Base-by-base conservation (phyloP, 768 basidiomycete species). In the Symmetrospora coprosmae region DNA sequence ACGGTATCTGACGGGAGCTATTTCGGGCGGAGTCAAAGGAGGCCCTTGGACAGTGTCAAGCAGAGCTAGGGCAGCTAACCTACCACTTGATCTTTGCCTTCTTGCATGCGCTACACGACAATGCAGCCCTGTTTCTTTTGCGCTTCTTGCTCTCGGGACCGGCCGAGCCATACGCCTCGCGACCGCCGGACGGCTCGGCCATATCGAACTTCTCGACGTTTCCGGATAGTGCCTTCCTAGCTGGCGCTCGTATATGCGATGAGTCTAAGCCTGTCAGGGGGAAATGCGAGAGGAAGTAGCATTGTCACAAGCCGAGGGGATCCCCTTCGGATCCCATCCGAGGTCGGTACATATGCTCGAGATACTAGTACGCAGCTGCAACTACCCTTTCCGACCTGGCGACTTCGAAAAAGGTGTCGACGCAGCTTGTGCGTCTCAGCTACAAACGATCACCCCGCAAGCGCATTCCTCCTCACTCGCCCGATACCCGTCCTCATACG, bases 1-100 rank as follows among this genome's bases (percentile, higher is more conserved):
- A 58, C 6, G 55, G 55, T 33, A 40, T 23, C n/a, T n/a, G n/a
- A n/a, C n/a, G n/a, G n/a, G n/a, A n/a, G n/a, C n/a, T n/a, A n/a
- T n/a, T n/a, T n/a, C n/a, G n/a, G n/a, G n/a, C n/a, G n/a, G n/a
- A n/a, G n/a, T n/a, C n/a, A n/a, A n/a, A n/a, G n/a, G n/a, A n/a
- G n/a, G n/a, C n/a, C n/a, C n/a, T n/a, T n/a, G n/a, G n/a, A n/a
- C n/a, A n/a, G n/a, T n/a, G n/a, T n/a, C n/a, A n/a, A n/a, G n/a
- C n/a, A n/a, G n/a, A n/a, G n/a, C n/a, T n/a, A n/a, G 39, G 43
- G 31, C 37, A 39, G 37, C 13, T 11, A 39, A 39, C 19, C 37
- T 39, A 11, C 37, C 55, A 58, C 46, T 58, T 40, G 31, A 58
- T 43, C 33, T 58, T 58, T 17, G 41, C 16, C 19, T 25, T 21